These are phyloP conservation scores for Phytophthora foliorum DNA, from an alignment of 352 stramenopile species.

Conservation along the genomic window DNA sequence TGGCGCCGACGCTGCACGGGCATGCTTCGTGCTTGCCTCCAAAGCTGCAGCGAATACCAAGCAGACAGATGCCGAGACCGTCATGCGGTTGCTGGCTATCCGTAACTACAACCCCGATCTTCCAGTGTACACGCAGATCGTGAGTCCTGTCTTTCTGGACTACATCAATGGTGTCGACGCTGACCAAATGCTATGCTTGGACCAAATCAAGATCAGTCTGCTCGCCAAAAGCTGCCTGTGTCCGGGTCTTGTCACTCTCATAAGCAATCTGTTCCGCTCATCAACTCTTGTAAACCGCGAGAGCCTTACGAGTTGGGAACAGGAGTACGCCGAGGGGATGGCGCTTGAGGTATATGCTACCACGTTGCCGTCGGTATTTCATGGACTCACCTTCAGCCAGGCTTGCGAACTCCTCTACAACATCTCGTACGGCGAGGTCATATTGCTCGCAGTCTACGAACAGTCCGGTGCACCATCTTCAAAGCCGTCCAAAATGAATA, in stretches of 20 bases:
- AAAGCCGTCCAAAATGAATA: not conserved
- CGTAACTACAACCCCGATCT: constrained; percentile 70
- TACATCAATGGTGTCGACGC: constrained; percentile 66
- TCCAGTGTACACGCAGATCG: constrained; percentile 70
- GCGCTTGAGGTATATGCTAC: constrained; percentile 72
- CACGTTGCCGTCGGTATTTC: constrained; percentile 49
- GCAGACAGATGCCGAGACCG: constrained; percentile 61
- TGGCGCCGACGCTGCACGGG: constrained; percentile 56
- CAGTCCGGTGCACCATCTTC: constrained; percentile 4
- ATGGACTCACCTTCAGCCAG: constrained; percentile 64
- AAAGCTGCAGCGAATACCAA: constrained; percentile 54
- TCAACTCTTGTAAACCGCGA: constrained; percentile 39
- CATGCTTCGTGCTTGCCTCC: constrained; percentile 65
- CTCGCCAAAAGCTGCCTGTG: constrained; percentile 74
- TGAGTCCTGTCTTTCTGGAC: constrained; percentile 60
- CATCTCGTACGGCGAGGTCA: constrained; percentile 66
- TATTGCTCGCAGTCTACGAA: constrained; percentile 62
- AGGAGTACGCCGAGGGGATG: constrained; percentile 65
- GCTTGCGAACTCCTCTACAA: constrained; percentile 63
- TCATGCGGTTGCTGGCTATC: constrained; percentile 67
- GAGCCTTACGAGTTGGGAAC: constrained; percentile 45
- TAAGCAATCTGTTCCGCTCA: constrained; percentile 73
- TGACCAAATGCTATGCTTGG: constrained; percentile 68
- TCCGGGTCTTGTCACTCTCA: constrained; percentile 63
- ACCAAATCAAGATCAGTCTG: constrained; percentile 73